These are phyloP conservation scores for Salinomyces thailandicus DNA, from an alignment of 2,329 filamentous ascomycete species.

Conservation along the genomic window DNA sequence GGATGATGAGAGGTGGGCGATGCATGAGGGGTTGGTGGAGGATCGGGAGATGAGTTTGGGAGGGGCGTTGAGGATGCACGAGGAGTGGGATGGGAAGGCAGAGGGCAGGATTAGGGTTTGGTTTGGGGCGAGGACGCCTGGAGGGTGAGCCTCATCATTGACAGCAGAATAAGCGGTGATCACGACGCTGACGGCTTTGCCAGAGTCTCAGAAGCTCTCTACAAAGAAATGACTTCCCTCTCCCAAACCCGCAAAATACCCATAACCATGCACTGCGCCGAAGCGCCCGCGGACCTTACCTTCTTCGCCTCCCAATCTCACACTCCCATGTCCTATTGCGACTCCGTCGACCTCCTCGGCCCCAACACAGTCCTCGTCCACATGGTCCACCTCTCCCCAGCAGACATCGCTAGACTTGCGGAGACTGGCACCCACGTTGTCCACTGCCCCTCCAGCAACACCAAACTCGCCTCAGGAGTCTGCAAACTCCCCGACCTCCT, in stretches of 20 bases:
- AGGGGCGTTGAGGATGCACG: slow-evolving; percentile 25
- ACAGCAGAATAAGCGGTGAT: background rate
- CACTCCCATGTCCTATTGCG: slow-evolving; percentile 37
- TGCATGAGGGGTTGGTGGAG: slow-evolving; percentile 35
- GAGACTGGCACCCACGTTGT: slow-evolving; percentile 37
- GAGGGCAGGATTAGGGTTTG: slow-evolving; percentile 28
- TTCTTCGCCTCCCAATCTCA: slow-evolving; percentile 25
- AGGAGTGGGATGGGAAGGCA: slow-evolving; percentile 27
- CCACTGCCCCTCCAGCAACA: slow-evolving; percentile 43
- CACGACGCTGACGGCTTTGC: background rate
- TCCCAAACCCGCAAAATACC: slow-evolving; percentile 25
- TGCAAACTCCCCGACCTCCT: slow-evolving; percentile 39
- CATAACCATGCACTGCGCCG: slow-evolving; percentile 32
- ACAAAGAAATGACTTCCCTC: slow-evolving; percentile 26
- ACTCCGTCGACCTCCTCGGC: slow-evolving; percentile 30
- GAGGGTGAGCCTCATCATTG: slow-evolving; percentile 24
- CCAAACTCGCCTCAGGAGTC: slow-evolving; percentile 43
- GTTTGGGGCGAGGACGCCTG: slow-evolving; percentile 30
- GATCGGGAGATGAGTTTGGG: slow-evolving; percentile 27
- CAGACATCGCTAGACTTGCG: slow-evolving; percentile 32
- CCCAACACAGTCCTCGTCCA: slow-evolving; percentile 40
- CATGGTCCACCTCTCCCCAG: slow-evolving; percentile 41
- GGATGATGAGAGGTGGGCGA: slow-evolving; percentile 33
- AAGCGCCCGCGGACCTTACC: slow-evolving; percentile 25
- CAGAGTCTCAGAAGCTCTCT: slow-evolving; percentile 25